phyloP scores from a whole-genome alignment of 1,139 yeast species.

The Tardiomyces depauwii region DNA sequence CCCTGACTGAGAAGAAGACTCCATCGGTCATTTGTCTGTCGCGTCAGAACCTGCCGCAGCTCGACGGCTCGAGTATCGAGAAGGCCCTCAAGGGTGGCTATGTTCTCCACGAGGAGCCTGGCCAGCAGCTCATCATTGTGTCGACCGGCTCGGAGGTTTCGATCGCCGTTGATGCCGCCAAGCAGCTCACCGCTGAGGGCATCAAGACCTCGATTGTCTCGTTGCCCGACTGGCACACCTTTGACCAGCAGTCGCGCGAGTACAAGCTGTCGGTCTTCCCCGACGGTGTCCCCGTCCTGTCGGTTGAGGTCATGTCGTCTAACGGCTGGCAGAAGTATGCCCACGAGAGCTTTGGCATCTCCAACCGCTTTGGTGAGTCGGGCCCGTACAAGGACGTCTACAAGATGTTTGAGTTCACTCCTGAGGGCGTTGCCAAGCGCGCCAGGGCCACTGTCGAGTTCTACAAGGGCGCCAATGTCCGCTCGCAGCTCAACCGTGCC shows the following conservation, averaged over 20 bases:
- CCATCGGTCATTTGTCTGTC: constrained; percentile 90
- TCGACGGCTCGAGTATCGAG: constrained; percentile 87
- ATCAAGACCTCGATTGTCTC: constrained; percentile 77
- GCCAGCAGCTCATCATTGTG: constrained; percentile 71
- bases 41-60: constrained; percentile 96
- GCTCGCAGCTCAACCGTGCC: constrained; percentile 75
- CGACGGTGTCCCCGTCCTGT: constrained; percentile 85
- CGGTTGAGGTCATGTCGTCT: constrained; percentile 90
- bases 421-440: constrained; percentile 85
- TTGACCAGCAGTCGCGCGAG: constrained; percentile 69
- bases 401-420: constrained; percentile 81
- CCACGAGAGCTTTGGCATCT: constrained; percentile 90
- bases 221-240: constrained; percentile 85
- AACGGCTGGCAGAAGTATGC: constrained; percentile 93
- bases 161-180: constrained; percentile 72
- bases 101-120: constrained; percentile 45
- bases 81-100: constrained; percentile 96
- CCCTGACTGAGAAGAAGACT: constrained; percentile 59
- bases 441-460: constrained; percentile 70
- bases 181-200: constrained; percentile 55
- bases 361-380: constrained; percentile 90
- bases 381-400: constrained; percentile 82
- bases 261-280: constrained; percentile 85
- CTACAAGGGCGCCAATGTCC: constrained; percentile 65
- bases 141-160: constrained; percentile 96